Percentiles rank a stretch among this genome's conserved stretches.
Conservation (phyloP, 768 basidiomycete species). For the Mycena filopes region DNA sequence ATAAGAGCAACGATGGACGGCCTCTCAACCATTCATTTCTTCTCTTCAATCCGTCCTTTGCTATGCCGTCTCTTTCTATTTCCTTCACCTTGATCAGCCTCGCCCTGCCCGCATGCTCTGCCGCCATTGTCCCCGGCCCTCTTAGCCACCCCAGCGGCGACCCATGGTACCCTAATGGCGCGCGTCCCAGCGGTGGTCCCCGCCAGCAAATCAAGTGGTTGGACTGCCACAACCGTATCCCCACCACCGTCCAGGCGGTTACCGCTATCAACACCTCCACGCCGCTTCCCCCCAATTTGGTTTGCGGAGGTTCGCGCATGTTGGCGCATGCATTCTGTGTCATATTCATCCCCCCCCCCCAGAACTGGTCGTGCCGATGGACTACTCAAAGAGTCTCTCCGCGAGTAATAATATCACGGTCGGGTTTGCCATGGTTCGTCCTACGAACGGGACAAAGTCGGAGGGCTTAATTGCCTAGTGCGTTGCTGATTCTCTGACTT, state of each 20-base stretch:
- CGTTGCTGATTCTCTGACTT: neutral
- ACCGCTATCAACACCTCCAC: constrained; percentile 11
- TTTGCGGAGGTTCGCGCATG: constrained; percentile 15
- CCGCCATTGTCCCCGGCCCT: too few relatives aligned
- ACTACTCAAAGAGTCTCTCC: constrained; percentile 22
- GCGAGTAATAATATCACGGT: constrained; percentile 24
- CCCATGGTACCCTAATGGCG: too few relatives aligned
- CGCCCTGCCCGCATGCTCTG: too few relatives aligned
- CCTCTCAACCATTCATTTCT: too few relatives aligned
- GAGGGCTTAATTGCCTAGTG: constrained; percentile 19
- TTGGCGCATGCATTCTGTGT: too few relatives aligned
- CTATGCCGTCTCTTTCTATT: too few relatives aligned
- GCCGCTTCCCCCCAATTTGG: constrained; percentile 16
- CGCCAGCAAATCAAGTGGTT: neutral
- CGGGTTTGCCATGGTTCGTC: constrained; percentile 31
- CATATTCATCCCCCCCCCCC: too few relatives aligned
- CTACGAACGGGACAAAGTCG: neutral
- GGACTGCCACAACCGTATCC: constrained; percentile 23
- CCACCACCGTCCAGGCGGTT: constrained; percentile 3
- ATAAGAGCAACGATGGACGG: too few relatives aligned
- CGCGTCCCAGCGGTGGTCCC: too few relatives aligned
- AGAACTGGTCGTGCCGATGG: constrained; percentile 30
- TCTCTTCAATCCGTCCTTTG: too few relatives aligned
- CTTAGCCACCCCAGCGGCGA: too few relatives aligned
- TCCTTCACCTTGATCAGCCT: too few relatives aligned